These are phyloP conservation scores for Asterochloris sp. DNA, from an alignment of 139 green algal species.

Conservation along the genomic window DNA sequence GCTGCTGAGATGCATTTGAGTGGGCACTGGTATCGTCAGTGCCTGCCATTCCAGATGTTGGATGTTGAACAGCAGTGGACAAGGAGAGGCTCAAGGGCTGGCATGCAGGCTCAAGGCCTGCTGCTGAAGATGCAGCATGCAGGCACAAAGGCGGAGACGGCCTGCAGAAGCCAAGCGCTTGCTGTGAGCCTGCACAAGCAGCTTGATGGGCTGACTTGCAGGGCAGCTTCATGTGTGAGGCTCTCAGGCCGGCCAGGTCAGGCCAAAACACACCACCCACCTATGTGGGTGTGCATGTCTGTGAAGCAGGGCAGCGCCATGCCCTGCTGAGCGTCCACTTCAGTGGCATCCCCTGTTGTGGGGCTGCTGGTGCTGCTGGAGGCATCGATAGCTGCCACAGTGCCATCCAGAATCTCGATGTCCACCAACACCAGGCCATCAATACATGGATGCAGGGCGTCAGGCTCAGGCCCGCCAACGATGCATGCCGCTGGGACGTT, in stretches of 20 bases:
- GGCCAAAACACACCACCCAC: constrained; percentile 11
- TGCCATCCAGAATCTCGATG: constrained; percentile 32
- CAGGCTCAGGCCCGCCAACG: too few species aligned
- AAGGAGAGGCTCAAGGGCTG: too few species aligned
- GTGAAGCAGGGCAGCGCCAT: constrained; percentile 57
- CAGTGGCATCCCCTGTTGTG: neutral
- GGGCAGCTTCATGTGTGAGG: too few species aligned
- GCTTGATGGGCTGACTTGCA: too few species aligned
- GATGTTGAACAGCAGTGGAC: too few species aligned
- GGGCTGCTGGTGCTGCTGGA: neutral
- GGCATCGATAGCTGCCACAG: constrained; percentile 13
- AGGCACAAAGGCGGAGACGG: neutral
- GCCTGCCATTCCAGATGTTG: too few species aligned
- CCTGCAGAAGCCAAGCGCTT: neutral
- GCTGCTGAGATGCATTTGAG: neutral
- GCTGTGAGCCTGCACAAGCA: neutral
- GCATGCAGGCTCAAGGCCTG: too few species aligned
- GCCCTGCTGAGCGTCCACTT: constrained; percentile 28
- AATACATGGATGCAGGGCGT: constrained; percentile 17
- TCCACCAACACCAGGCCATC: constrained; percentile 38
- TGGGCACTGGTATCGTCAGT: too few species aligned
- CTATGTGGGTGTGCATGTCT: constrained; percentile 76
- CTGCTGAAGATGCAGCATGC: too few species aligned
- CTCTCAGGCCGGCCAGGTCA: neutral
- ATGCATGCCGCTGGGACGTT: too few species aligned